Evolutionary conservation across 1,284 basidiomycete genomes (phyloP), one percentile per base, ranked within the genome.

Genomic region (Cryptococcus sp.): DNA sequence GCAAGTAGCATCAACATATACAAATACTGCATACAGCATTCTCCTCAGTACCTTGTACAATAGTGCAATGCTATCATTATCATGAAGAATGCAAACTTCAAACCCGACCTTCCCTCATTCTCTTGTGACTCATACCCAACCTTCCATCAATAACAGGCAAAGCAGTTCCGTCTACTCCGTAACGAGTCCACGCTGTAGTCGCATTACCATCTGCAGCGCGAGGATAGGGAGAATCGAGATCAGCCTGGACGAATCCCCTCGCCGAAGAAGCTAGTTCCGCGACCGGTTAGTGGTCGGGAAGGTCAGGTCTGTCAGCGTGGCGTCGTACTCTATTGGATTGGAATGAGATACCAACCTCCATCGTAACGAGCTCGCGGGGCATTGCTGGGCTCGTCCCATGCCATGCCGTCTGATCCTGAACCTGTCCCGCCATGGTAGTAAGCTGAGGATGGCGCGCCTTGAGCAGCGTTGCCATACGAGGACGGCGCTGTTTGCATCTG

Each of bases 181-280:
- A 69, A 23, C 60, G 45, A 4, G 68, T 67, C 59, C 65, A 68
- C 3, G 62, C 66, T 3, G 65, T 60, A 2, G 68, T 50, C 35
- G 61, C 61, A 2, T 60, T 62, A 8, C 62, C 62, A 7, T 40
- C 42, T 3, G 56, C 50, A 15, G 59, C 58, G 17, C 69, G 61
- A 1, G 69, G 67, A 47, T 74, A 74, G 5, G 69, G 69, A 15
- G 72, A 64, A 56, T 74, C 72, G 20, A 72, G 47, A 55, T 74
- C 72, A 5, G 70, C 70, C 54, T 71, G 70, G 10, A 74, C 57
- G 25, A 58, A 53, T 23, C 64, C 53, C 6, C 22, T 27, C 8
- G 47, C 50, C 17, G 62, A 44, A 22, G 63, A 51, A 25, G 56
- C 66, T 64, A 23, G 31, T 3, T 35, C 7, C 31, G 27, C 16